These are phyloP conservation scores for Metschnikowia santaceciliae DNA, from an alignment of 805 yeast genomes.

Conservation along the genomic window DNA sequence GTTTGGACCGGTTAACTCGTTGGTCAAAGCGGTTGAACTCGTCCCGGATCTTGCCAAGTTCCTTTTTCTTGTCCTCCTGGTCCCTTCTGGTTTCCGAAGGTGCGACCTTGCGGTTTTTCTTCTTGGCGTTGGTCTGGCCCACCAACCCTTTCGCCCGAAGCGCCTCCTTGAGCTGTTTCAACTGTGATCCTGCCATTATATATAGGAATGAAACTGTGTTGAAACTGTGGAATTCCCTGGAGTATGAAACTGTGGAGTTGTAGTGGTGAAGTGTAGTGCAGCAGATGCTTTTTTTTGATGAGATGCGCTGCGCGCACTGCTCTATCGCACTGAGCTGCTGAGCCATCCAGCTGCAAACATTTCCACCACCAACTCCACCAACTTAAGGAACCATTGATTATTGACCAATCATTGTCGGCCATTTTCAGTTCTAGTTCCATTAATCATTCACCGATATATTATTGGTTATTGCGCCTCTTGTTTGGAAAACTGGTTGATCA, in stretches of 20 bases:
- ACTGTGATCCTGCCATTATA: constrained; percentile 80
- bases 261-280: no score
- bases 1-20: constrained; percentile 63
- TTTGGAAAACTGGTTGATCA: constrained; percentile 76
- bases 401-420: no score
- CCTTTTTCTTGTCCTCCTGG: constrained; percentile 50
- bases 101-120: constrained; percentile 46
- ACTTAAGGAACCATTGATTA: no score
- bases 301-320: constrained; percentile 5
- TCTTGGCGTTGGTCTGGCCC: constrained; percentile 75
- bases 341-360: background rate
- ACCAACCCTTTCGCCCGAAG: constrained; percentile 74
- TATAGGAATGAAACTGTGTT: background rate
- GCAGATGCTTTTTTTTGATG: constrained; percentile 1
- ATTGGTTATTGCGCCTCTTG: constrained; percentile 27
- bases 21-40: constrained; percentile 90
- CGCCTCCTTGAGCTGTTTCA: constrained; percentile 75
- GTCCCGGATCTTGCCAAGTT: constrained; percentile 59
- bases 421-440: no score
- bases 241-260: no score
- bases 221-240: background rate
- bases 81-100: constrained; percentile 68
- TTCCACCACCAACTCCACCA: no score
- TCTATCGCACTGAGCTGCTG: background rate
- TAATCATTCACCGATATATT: no score